Conservation (phyloP, 352 stramenopile species). For the Phytopythium oedochilum region DNA sequence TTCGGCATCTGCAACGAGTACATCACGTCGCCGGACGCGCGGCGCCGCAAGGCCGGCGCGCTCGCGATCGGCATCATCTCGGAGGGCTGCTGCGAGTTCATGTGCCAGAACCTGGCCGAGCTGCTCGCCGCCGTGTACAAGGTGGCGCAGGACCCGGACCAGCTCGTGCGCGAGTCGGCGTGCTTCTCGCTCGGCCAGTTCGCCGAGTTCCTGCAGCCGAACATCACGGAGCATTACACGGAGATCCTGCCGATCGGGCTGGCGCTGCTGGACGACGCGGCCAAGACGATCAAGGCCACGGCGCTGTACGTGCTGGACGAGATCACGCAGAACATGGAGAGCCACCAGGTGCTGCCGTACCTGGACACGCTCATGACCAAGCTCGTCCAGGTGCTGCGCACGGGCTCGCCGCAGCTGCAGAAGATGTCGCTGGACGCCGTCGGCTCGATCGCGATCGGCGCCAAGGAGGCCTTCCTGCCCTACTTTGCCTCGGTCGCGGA, state of each 20-base stretch:
- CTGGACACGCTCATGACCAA: constrained; percentile 95
- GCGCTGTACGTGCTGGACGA: constrained; percentile 98
- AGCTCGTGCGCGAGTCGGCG: constrained; percentile 94
- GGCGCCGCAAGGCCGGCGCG: constrained; percentile 95
- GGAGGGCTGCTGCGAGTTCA: constrained; percentile 94
- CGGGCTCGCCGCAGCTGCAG: constrained; percentile 90
- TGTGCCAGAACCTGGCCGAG: constrained; percentile 92
- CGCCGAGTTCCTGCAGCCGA: constrained; percentile 97
- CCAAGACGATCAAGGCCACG: constrained; percentile 93
- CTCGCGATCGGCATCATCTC: constrained; percentile 96
- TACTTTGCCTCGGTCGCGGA: constrained; percentile 91
- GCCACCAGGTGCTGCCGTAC: constrained; percentile 92
- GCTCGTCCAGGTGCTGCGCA: constrained; percentile 91
- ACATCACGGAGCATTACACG: constrained; percentile 93
- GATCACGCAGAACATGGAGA: constrained; percentile 98
- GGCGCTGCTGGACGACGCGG: constrained; percentile 91
- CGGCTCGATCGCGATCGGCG: constrained; percentile 94
- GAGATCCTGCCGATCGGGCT: constrained; percentile 97
- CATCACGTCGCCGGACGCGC: constrained; percentile 86
- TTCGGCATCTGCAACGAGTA: constrained; percentile 85
- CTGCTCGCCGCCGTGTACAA: constrained; percentile 92
- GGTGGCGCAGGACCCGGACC: constrained; percentile 88
- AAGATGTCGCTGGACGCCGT: constrained; percentile 97
- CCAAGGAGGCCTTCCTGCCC: constrained; percentile 95
- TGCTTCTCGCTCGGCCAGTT: constrained; percentile 99